Evolutionary conservation across 306 rosid species (phyloP).

Genomic region (Comarum palustre): DNA sequence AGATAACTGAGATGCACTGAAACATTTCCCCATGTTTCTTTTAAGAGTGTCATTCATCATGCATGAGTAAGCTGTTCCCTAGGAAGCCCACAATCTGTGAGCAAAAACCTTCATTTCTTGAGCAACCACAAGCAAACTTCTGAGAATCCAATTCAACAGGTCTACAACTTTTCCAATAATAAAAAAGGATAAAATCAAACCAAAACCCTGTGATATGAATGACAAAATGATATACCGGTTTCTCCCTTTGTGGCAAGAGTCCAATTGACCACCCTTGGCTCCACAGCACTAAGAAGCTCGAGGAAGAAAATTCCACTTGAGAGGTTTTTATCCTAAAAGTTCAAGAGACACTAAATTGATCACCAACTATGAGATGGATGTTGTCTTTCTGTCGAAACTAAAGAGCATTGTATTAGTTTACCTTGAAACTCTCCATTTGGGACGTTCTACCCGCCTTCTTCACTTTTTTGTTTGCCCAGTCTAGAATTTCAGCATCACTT

Average conservation of each 20-base stretch:
- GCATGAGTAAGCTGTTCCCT: constrained; percentile 9
- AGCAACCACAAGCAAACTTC: not conserved
- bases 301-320: constrained; percentile 90
- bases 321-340: constrained; percentile 78
- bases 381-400: not conserved
- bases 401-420: constrained; percentile 29
- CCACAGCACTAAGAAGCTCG: constrained; percentile 91
- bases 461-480: constrained; percentile 92
- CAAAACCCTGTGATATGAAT: not conserved
- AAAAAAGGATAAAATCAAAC: not conserved
- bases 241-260: constrained; percentile 92
- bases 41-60: constrained; percentile 11
- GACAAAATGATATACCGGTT: constrained; percentile 54
- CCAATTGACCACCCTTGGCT: constrained; percentile 99
- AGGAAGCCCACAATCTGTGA: constrained; percentile 17
- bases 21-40: not conserved
- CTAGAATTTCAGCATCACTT: constrained; percentile 77
- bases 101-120: constrained; percentile 1
- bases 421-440: constrained; percentile 95
- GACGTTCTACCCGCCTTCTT: constrained; percentile 73
- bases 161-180: not conserved
- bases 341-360: not conserved
- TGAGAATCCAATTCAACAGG: not conserved
- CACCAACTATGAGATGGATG: constrained; percentile 11
- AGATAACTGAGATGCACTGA: not conserved